Conservation (phyloP, 441 rosid species). For the Adansonia grandidieri region DNA sequence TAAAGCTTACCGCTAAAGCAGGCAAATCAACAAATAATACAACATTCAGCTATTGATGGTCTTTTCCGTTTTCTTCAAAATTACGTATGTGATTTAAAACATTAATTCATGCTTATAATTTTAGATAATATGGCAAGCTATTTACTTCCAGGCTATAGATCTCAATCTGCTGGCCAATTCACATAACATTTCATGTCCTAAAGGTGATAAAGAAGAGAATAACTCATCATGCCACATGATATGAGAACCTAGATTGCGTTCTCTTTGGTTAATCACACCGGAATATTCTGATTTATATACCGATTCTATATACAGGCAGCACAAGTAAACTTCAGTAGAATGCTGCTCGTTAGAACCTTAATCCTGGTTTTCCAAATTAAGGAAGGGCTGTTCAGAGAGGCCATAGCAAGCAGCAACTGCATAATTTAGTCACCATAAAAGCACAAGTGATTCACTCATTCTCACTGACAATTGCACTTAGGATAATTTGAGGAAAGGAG, state of each 20-base stretch:
- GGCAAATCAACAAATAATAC: background rate
- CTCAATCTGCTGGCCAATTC: background rate
- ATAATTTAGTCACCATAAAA: slow-evolving; percentile 1
- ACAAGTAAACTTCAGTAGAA: background rate
- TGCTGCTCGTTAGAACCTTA: background rate
- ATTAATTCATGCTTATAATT: background rate
- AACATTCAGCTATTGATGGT: background rate
- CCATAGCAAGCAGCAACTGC: background rate
- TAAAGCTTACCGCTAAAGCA: background rate
- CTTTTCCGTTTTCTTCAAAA: background rate
- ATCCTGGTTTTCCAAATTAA: slow-evolving; percentile 9
- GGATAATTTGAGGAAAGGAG: background rate
- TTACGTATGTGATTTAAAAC: background rate
- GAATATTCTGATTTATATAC: background rate
- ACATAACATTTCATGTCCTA: background rate
- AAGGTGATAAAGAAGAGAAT: background rate
- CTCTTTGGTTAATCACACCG: background rate
- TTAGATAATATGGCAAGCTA: slow-evolving; percentile 1
- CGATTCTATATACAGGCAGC: background rate
- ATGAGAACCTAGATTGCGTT: background rate
- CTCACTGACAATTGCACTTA: background rate
- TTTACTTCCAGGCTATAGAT: background rate
- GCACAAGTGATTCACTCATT: background rate
- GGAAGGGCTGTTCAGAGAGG: background rate
- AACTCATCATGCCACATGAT: background rate